These are phyloP conservation scores for Penicillium sp. DNA, from an alignment of 2,329 filamentous ascomycete species.

Conservation along the genomic window DNA sequence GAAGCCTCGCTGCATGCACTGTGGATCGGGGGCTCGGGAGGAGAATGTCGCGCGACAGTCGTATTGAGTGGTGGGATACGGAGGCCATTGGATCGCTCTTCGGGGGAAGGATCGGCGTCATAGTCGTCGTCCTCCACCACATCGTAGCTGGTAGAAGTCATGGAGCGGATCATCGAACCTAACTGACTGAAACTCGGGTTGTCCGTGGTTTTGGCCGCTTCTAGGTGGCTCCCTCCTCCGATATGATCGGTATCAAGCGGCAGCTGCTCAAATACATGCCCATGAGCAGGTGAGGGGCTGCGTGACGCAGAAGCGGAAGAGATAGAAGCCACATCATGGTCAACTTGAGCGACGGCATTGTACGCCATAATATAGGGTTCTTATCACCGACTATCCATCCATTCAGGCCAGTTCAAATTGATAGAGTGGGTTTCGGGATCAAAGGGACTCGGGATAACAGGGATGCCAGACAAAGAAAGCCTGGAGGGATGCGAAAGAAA, in stretches of 20 bases:
- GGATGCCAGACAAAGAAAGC: conserved; percentile 2
- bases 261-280: conserved; percentile 29
- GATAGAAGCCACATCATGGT: conserved; percentile 39
- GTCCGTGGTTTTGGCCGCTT: conserved; percentile 28
- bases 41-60: conserved; percentile 21
- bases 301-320: conserved; percentile 36
- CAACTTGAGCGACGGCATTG: conserved; percentile 43
- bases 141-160: conserved; percentile 43
- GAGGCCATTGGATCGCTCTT: conserved; percentile 23
- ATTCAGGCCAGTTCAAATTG: conserved; percentile 16
- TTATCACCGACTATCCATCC: conserved; percentile 13
- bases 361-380: conserved; percentile 38
- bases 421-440: not conserved
- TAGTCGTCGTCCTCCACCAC: conserved; percentile 49
- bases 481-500: not conserved
- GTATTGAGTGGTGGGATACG: conserved; percentile 31
- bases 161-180: conserved; percentile 38
- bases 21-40: conserved; percentile 35
- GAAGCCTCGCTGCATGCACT: conserved; percentile 42
- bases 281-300: conserved; percentile 28
- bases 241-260: conserved; percentile 33
- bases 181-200: conserved; percentile 25
- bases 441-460: not conserved
- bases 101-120: conserved; percentile 33
- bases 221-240: conserved; percentile 27